A percentile compares a stretch with the other conserved stretches of the same genome.
phyloP scores from a whole-genome alignment of 2,329 filamentous ascomycete genomes.

The Phyllosticta citriasiana region DNA sequence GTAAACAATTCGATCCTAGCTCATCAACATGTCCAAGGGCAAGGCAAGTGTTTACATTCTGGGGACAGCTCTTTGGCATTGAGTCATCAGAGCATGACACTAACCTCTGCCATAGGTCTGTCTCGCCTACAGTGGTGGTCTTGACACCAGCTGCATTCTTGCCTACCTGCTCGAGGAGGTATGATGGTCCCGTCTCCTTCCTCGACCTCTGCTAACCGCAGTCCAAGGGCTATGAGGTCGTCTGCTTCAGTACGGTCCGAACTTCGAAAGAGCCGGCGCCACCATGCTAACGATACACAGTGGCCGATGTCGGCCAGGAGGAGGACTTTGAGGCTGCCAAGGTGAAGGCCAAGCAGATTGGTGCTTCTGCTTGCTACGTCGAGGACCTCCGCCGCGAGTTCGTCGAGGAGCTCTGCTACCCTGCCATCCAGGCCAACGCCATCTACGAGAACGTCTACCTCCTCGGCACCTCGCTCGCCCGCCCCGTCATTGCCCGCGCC shows the following conservation, averaged over 20 bases:
- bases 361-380: conserved; percentile 54
- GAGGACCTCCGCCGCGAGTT: conserved; percentile 64
- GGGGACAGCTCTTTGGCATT: neutral
- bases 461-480: conserved; percentile 52
- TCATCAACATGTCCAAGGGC: conserved; percentile 9
- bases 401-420: conserved; percentile 71
- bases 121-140: conserved; percentile 33
- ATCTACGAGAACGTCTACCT: conserved; percentile 52
- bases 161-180: conserved; percentile 26
- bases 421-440: conserved; percentile 62
- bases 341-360: conserved; percentile 61
- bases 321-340: conserved; percentile 61
- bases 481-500: conserved; percentile 59
- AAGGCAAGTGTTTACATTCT: conserved; percentile 1
- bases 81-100: conserved; percentile 6
- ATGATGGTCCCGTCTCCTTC: conserved; percentile 12
- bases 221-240: conserved; percentile 51
- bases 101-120: conserved; percentile 8
- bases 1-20: neutral
- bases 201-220: conserved; percentile 21
- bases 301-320: conserved; percentile 51
- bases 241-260: conserved; percentile 51
- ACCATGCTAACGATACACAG: conserved; percentile 10
- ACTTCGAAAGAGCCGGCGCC: neutral
- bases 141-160: conserved; percentile 50